Evolutionary conservation across 2,329 filamentous ascomycete genomes (phyloP).

Genomic region (Lasiodiplodia hormozganensis): DNA sequence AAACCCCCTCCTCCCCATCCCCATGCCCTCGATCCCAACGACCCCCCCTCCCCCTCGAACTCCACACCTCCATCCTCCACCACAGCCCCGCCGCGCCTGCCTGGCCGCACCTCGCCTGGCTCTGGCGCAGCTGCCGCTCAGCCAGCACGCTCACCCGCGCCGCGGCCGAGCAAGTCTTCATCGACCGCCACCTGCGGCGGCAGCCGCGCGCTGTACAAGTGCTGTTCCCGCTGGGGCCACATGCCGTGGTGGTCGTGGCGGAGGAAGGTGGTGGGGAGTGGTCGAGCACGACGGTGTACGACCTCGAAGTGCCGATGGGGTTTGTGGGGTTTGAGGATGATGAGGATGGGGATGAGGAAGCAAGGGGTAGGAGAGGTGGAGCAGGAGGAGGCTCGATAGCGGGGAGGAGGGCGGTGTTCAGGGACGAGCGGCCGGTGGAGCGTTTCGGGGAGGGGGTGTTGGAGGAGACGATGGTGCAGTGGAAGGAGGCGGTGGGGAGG

Average conservation of each 20-base stretch:
- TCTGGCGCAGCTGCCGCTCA: neutral
- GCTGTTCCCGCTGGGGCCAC: neutral
- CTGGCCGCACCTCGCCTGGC: neutral
- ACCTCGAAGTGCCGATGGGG: neutral
- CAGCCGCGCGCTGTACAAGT: neutral
- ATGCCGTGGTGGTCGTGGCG: neutral
- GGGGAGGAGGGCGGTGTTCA: neutral
- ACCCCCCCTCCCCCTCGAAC: conserved; percentile 8
- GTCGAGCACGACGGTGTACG: neutral
- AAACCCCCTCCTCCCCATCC: neutral
- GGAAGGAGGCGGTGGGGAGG: neutral
- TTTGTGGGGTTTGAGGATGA: neutral
- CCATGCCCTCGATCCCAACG: neutral
- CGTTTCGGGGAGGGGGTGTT: conserved; percentile 7
- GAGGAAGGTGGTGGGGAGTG: too few species aligned
- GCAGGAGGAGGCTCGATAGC: neutral
- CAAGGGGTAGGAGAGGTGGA: neutral
- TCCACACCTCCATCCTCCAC: neutral
- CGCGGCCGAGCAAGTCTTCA: conserved; percentile 10
- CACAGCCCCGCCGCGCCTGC: neutral
- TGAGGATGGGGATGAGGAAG: neutral
- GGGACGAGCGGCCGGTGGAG: conserved; percentile 2
- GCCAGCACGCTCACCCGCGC: neutral
- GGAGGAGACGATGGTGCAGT: conserved; percentile 7
- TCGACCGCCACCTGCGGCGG: neutral